A percentile compares a stretch with the other conserved stretches of the same genome.
phyloP scores from a whole-genome alignment of 1,284 basidiomycete species.

The Xerocomus nothofagi region DNA sequence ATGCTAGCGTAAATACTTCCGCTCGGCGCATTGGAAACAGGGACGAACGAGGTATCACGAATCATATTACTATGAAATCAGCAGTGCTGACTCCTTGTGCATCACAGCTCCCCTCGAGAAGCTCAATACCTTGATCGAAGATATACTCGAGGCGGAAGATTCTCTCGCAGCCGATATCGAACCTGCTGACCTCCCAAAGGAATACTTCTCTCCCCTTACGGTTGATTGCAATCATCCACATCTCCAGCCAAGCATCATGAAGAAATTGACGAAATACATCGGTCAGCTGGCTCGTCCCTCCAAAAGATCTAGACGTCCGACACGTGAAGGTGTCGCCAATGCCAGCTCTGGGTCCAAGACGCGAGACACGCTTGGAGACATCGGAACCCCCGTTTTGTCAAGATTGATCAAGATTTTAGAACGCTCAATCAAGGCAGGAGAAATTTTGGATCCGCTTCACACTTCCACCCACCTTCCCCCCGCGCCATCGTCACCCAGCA shows the following conservation, averaged over 20 bases:
- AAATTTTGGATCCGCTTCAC: slow-evolving; percentile 71
- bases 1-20: slow-evolving; percentile 44
- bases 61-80: neutral
- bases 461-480: slow-evolving; percentile 28
- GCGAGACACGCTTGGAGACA: slow-evolving; percentile 59
- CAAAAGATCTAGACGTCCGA: slow-evolving; percentile 51
- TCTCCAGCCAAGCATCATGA: slow-evolving; percentile 58
- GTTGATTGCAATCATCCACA: slow-evolving; percentile 57
- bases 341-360: slow-evolving; percentile 44
- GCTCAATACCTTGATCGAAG: slow-evolving; percentile 70
- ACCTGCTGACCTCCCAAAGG: slow-evolving; percentile 52
- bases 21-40: slow-evolving; percentile 67
- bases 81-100: slow-evolving; percentile 4
- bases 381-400: slow-evolving; percentile 60
- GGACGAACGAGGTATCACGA: slow-evolving; percentile 63
- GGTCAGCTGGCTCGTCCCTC: slow-evolving; percentile 61
- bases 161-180: slow-evolving; percentile 66
- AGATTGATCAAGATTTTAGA: slow-evolving; percentile 76
- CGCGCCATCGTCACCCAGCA: slow-evolving; percentile 29
- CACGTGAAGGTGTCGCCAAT: slow-evolving; percentile 38
- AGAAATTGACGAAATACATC: slow-evolving; percentile 69
- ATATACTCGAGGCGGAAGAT: slow-evolving; percentile 90
- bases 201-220: slow-evolving; percentile 68
- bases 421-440: slow-evolving; percentile 69
- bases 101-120: slow-evolving; percentile 69